phyloP scores from a whole-genome alignment of 2,329 filamentous ascomycete species.

The Grosmannia clavigera region DNA sequence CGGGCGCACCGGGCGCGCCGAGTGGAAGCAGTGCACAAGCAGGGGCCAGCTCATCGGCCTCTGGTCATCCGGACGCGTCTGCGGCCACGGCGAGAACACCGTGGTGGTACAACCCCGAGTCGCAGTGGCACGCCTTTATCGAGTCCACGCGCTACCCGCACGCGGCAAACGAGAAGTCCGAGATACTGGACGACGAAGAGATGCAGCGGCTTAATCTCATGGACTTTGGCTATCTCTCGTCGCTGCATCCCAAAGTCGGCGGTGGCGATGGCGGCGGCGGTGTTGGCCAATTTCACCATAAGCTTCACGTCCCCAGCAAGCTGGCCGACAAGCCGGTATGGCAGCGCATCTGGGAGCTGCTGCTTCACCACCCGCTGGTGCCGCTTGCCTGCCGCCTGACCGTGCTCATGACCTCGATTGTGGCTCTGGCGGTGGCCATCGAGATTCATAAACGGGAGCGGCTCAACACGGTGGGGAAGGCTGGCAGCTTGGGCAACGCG shows the following conservation, averaged over 20 bases:
- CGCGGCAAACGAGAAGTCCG: constrained; percentile 31
- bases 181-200: constrained; percentile 32
- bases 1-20: neutral
- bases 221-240: constrained; percentile 28
- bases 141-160: constrained; percentile 40
- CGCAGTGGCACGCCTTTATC: constrained; percentile 41
- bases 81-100: neutral
- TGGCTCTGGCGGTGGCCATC: constrained; percentile 67
- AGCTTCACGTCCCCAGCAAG: neutral
- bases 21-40: neutral
- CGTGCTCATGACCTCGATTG: constrained; percentile 70
- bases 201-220: constrained; percentile 32
- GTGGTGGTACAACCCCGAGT: constrained; percentile 19
- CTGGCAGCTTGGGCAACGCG: constrained; percentile 19
- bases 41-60: neutral
- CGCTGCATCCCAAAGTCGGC: constrained; percentile 7
- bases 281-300: constrained; percentile 1
- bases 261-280: constrained; percentile 30
- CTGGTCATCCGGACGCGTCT: no score
- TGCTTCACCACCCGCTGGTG: constrained; percentile 73
- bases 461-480: constrained; percentile 8
- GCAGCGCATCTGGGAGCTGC: constrained; percentile 51
- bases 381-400: constrained; percentile 72
- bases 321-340: constrained; percentile 18
- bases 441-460: constrained; percentile 56